phyloP scores from a whole-genome alignment of 2,329 filamentous ascomycete genomes.

The Grosmannia serpens region DNA sequence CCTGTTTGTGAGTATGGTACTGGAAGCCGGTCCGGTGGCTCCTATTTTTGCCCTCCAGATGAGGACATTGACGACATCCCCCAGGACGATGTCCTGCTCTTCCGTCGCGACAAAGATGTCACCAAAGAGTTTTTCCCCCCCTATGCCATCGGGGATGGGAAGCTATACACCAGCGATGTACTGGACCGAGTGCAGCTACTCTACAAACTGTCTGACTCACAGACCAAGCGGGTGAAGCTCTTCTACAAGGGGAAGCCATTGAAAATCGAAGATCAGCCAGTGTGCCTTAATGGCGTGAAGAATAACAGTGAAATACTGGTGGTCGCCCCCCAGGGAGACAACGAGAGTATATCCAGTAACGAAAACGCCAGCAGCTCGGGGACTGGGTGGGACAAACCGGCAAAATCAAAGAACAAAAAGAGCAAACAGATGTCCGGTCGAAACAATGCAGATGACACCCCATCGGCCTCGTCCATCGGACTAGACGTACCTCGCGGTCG shows the following conservation, averaged over 20 bases:
- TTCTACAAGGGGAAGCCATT: conserved; percentile 63
- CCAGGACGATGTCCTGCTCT: conserved; percentile 59
- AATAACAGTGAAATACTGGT: conserved; percentile 51
- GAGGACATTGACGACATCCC: conserved; percentile 19
- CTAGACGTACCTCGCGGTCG: conserved; percentile 21
- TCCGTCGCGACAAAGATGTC: conserved; percentile 55
- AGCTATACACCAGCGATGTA: conserved; percentile 55
- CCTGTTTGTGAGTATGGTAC: not conserved
- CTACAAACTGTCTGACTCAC: conserved; percentile 47
- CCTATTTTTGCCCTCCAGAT: conserved; percentile 9
- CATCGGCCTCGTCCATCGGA: conserved; percentile 21
- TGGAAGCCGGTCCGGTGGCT: conserved; percentile 7
- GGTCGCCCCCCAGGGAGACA: conserved; percentile 39
- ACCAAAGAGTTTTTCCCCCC: conserved; percentile 64
- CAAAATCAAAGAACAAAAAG: conserved; percentile 24
- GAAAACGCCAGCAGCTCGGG: conserved; percentile 11
- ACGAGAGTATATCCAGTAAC: conserved; percentile 23
- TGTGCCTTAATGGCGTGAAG: conserved; percentile 50
- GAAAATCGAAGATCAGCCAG: conserved; percentile 48
- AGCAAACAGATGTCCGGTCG: conserved; percentile 28
- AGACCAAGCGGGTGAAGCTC: conserved; percentile 47
- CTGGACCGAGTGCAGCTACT: conserved; percentile 55
- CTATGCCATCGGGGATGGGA: conserved; percentile 63
- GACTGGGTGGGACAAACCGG: conserved; percentile 16
- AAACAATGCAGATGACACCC: conserved; percentile 26